Conservation (phyloP, 2,329 filamentous ascomycete species). For the Colletotrichum navitas region DNA sequence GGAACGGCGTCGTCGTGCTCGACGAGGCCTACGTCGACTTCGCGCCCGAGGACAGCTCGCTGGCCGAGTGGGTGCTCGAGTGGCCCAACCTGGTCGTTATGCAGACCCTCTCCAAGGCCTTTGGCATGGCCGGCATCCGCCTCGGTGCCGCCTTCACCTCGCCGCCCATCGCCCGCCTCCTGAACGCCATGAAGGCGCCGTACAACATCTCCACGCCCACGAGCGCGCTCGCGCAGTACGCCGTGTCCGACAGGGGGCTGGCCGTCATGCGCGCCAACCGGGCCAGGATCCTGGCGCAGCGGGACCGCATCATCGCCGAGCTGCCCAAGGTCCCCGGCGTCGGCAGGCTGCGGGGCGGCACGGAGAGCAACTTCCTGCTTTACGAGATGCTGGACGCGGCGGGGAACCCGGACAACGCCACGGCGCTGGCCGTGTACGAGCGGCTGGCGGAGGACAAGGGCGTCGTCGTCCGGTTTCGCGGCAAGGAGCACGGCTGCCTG, state of each 20-base stretch:
- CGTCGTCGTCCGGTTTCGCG: conserved; percentile 93
- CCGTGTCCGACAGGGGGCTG: conserved; percentile 76
- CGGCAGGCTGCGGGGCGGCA: conserved; percentile 84
- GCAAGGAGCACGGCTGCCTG: conserved; percentile 89
- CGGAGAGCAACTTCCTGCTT: conserved; percentile 88
- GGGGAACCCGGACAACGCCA: conserved; percentile 82
- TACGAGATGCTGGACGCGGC: conserved; percentile 84
- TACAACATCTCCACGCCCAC: conserved; percentile 96
- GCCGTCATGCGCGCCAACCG: conserved; percentile 79
- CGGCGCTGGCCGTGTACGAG: conserved; percentile 86
- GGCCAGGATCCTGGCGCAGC: conserved; percentile 78
- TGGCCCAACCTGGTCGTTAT: conserved; percentile 97
- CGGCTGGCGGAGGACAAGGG: conserved; percentile 85
- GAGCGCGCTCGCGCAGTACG: conserved; percentile 81
- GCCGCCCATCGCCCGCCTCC: conserved; percentile 78
- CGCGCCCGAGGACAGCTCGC: conserved; percentile 78
- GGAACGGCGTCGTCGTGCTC: conserved; percentile 94
- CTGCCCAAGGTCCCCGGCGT: conserved; percentile 82
- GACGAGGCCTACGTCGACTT: conserved; percentile 99
- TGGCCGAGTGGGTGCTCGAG: conserved; percentile 92
- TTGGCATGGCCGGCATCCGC: conserved; percentile 93
- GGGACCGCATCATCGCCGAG: conserved; percentile 80
- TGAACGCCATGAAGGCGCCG: conserved; percentile 95
- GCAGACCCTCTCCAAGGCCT: conserved; percentile 98
- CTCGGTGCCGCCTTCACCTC: conserved; percentile 88